phyloP scores from a whole-genome alignment of 2,329 filamentous ascomycete genomes.

The Trichocomaceae sp. region DNA sequence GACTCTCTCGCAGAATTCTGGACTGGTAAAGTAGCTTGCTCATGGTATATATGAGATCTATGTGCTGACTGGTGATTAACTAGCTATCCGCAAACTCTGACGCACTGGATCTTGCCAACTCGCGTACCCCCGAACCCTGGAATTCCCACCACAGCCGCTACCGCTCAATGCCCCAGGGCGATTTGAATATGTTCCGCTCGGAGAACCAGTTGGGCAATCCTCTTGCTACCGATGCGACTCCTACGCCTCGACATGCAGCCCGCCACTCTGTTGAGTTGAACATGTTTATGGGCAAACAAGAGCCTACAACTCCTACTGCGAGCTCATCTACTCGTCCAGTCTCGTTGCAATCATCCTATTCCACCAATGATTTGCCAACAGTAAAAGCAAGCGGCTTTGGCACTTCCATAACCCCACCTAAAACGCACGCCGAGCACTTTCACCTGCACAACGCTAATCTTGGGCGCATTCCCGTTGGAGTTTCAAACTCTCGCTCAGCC shows the following conservation, averaged over 20 bases:
- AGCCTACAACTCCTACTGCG: constrained; percentile 21
- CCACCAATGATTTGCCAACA: constrained; percentile 80
- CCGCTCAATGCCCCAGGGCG: constrained; percentile 57
- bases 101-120: constrained; percentile 70
- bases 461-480: constrained; percentile 67
- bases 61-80: constrained; percentile 24
- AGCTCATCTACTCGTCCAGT: constrained; percentile 32
- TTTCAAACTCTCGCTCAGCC: constrained; percentile 56
- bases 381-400: constrained; percentile 60
- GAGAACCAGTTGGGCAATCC: constrained; percentile 28
- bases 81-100: constrained; percentile 75
- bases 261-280: constrained; percentile 43
- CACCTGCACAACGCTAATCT: constrained; percentile 75
- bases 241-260: constrained; percentile 34
- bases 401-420: constrained; percentile 40
- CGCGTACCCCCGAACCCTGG: constrained; percentile 61
- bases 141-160: constrained; percentile 61
- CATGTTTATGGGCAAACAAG: constrained; percentile 26
- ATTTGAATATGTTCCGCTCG: constrained; percentile 37
- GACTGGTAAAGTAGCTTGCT: constrained; percentile 45
- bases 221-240: constrained; percentile 21
- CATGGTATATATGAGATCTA: not conserved
- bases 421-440: constrained; percentile 55
- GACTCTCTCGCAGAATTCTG: constrained; percentile 48
- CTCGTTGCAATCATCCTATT: constrained; percentile 73